A percentile compares a stretch with the other conserved stretches of the same genome.
Conservation (phyloP, 164 flowering plant species). For the Aristolochia contorta region DNA sequence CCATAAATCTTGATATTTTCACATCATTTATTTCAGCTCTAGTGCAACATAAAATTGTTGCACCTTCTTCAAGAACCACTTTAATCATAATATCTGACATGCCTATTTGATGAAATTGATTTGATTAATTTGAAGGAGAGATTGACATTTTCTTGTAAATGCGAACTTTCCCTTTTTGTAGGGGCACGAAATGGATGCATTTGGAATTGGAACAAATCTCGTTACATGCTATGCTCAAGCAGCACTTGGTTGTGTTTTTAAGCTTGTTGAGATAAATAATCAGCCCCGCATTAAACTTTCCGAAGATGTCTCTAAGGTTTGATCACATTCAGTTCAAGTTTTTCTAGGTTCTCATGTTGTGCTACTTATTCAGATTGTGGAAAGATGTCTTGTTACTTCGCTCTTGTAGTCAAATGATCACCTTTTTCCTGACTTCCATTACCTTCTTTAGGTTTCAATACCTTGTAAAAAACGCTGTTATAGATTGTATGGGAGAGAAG, state of each 20-base stretch:
- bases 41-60: neutral
- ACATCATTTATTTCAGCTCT: neutral
- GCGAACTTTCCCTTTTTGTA: constrained; percentile 12
- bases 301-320: constrained; percentile 97
- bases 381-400: no score
- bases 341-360: no score
- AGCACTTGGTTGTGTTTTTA: constrained; percentile 96
- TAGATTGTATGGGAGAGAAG: constrained; percentile 93
- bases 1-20: neutral
- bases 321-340: neutral
- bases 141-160: no score
- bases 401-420: no score
- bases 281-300: constrained; percentile 97
- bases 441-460: constrained; percentile 69
- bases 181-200: constrained; percentile 98
- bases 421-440: neutral
- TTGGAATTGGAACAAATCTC: constrained; percentile 91
- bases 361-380: no score
- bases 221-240: constrained; percentile 98
- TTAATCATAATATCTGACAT: no score
- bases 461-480: constrained; percentile 89
- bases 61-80: neutral
- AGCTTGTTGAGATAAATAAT: constrained; percentile 89
- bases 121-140: no score
- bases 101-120: no score